These are phyloP conservation scores for Parastagonospora avenae DNA, from an alignment of 2,329 filamentous ascomycete species.

Conservation along the genomic window DNA sequence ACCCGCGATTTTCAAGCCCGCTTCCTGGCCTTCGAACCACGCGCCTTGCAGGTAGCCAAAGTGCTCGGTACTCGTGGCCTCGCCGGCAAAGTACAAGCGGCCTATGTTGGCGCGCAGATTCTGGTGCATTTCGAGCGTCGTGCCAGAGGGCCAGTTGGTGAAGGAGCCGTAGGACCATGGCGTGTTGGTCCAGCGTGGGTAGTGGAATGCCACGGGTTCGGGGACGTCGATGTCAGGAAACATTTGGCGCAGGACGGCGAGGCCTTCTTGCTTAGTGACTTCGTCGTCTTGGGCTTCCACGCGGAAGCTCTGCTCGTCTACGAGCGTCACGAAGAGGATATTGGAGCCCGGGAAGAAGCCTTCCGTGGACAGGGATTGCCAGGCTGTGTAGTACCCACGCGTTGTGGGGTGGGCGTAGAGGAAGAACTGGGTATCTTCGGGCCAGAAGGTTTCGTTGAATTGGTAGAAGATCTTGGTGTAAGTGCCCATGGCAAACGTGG, in stretches of 20 bases:
- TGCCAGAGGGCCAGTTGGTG: conserved; percentile 70
- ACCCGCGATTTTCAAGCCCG: conserved; percentile 38
- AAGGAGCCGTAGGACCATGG: conserved; percentile 66
- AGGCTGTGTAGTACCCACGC: conserved; percentile 64
- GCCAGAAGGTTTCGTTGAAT: conserved; percentile 71
- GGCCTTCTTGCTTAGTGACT: conserved; percentile 60
- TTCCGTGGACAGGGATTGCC: conserved; percentile 64
- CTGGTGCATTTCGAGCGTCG: conserved; percentile 68
- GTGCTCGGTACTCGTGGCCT: conserved; percentile 66
- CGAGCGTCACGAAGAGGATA: conserved; percentile 70
- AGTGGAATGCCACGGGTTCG: conserved; percentile 64
- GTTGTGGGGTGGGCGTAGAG: conserved; percentile 57
- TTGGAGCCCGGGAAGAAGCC: conserved; percentile 66
- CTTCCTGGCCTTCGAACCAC: conserved; percentile 45
- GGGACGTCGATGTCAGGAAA: conserved; percentile 63
- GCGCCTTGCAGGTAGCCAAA: conserved; percentile 67
- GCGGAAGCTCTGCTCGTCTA: conserved; percentile 60
- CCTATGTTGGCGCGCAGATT: conserved; percentile 69
- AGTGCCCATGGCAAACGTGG: conserved; percentile 70
- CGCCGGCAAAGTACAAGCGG: conserved; percentile 68
- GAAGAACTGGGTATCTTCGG: conserved; percentile 58
- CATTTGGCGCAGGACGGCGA: conserved; percentile 65
- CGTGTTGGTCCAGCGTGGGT: conserved; percentile 62
- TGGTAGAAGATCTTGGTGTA: conserved; percentile 77
- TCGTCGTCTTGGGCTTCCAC: conserved; percentile 65